Evolutionary conservation across 108 stramenopile species (phyloP).

Genomic region (Cyclotella sp.): DNA sequence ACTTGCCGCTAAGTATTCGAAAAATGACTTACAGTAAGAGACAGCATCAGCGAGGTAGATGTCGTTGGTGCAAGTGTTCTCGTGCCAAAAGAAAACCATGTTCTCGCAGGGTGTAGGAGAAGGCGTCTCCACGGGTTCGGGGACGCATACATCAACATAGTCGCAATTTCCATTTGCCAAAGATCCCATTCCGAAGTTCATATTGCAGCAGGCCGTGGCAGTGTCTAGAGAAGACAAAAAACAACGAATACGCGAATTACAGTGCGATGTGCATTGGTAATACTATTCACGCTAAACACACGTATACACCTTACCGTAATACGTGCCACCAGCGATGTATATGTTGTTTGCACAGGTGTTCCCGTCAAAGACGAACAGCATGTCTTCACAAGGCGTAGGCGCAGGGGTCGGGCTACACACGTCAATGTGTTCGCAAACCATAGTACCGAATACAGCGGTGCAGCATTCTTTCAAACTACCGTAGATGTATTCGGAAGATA

Average conservation of each 20-base stretch:
- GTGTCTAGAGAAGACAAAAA: constrained; percentile 2
- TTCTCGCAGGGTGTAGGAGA: constrained; percentile 14
- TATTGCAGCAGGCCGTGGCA: constrained; percentile 4
- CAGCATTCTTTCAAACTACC: constrained; percentile 14
- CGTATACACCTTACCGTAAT: background rate
- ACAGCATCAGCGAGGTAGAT: background rate
- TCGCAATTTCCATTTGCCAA: constrained; percentile 4
- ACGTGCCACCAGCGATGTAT: background rate
- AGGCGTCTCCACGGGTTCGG: constrained; percentile 5
- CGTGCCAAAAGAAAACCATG: background rate
- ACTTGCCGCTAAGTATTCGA: background rate
- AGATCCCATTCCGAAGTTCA: constrained; percentile 9
- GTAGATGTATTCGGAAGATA: constrained; percentile 10
- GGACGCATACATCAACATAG: constrained; percentile 12
- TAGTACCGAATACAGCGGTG: constrained; percentile 1
- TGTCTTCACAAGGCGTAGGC: constrained; percentile 11
- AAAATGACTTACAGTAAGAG: background rate
- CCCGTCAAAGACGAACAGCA: constrained; percentile 10
- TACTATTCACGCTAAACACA: no score
- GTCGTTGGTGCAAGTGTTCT: constrained; percentile 14
- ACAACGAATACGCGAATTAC: background rate
- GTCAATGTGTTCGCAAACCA: constrained; percentile 5
- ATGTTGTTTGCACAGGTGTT: constrained; percentile 6
- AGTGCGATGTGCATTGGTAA: background rate
- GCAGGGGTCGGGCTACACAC: constrained; percentile 17